Base-by-base conservation (phyloP, 371 early-diverging fungal genomes). In the Blyttiomyces sp. region DNA sequence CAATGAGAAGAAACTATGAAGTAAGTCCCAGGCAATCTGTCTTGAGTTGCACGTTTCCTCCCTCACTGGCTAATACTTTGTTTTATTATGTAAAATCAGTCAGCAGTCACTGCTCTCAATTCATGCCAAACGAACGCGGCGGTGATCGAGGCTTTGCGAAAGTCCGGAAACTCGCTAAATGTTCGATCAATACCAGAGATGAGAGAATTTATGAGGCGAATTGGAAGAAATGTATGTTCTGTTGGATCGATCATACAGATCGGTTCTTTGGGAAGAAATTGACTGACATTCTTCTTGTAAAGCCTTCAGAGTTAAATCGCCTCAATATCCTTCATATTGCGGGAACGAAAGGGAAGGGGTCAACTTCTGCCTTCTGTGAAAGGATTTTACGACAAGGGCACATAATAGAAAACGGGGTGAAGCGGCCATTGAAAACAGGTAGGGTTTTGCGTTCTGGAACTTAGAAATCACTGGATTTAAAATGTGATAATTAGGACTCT, bases 301-400 rank as follows among this genome's bases (percentile, higher is more conserved):
- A 71, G 70, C 50, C 60, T 16, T 39, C 57, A 13, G 69, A 63
- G 24, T 54, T 76, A 7, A 61, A 77, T 39, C 61, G 62, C 28
- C 74, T 85, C 36, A 72, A 73, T 33, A 76, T 87, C 16, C 74
- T 91, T 32, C 92, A 91, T 64, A 84, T 91, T 1, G 88, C 90
- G 3, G 92, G 92, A 5, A 91, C 92, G 0, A 91, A 91, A 62
- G 92, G 92, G 24, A 91, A 91, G 61, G 93, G 93, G 0, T 88
- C 88, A 0, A 85, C 87, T 4, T 83, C 84, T 44, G 88, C 91
- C 0, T 83, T 83, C 50, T 71, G 82, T 43, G 70, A 84, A 11
- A 72, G 80, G 13, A 84, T 86, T 9, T 61, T 87, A 49, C 44
- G 65, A 5, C 64, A 68, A 3, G 57, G 50, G 26, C 9, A 19